Base-by-base conservation (phyloP, 805 yeast genomes). In the Peterozyma toletana region DNA sequence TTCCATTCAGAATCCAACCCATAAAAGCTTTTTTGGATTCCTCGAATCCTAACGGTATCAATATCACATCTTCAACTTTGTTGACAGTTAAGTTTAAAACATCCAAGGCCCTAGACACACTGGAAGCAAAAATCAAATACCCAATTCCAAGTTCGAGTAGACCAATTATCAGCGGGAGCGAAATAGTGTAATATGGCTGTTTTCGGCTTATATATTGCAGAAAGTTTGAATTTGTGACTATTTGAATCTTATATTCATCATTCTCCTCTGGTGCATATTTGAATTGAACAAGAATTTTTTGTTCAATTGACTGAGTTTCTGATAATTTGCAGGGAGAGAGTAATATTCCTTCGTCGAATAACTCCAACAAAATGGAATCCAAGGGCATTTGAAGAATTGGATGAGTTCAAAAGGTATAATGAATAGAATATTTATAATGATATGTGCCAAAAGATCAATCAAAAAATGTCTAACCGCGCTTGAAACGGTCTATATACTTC, bases 81-180 rank as follows among this genome's bases (percentile, higher is more conserved):
- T 42, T 27, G 14, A 54, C 41, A 3, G 31, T 14, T 10, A 51
- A 34, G 5, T 36, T 37, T 3, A 42, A 14, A 27, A 43, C 30
- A 15, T 34, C 33, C 11, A 50, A 37, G 2, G 39, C 43, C 2
- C 37, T n/a, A 11, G 13, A 10, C 11, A 41, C 36, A 14, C 48
- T 38, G 7, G 54, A 44, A 18, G 50, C 52, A 42, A 53, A 50
- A 10, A 56, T 37, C 31, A 56, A 45, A 38, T 46, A 48, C 3
- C 54, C 55, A 10, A 42, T 39, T 15, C 52, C 51, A 21, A 53
- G 33, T 11, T 33, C 37, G 14, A 46, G 39, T 30, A 34, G 47
- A 1, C 58, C 57, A 5, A 52, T 31, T 4, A 55, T 16, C 40
- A 41, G 37, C 3, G 44, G 44, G 3, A 37, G 2, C 9, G n/a